Evolutionary conservation across 148 eudicot species (phyloP), one percentile per base, ranked within the genome.

Genomic region (Agrostemma githago): DNA sequence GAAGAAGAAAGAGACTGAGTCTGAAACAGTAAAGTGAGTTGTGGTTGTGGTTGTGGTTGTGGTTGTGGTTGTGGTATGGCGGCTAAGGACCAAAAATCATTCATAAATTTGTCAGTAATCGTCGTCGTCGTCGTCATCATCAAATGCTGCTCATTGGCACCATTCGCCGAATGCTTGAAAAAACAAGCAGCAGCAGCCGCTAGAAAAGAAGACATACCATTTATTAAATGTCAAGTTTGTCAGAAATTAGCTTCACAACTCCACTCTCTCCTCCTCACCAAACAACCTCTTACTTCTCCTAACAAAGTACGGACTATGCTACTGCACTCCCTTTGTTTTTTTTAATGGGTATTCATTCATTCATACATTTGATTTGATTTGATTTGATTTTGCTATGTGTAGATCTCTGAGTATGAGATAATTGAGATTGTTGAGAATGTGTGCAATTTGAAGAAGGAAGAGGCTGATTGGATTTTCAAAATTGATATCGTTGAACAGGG

Each of bases 391-490:
- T 73, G 62, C 64, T 41, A 5, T 38, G 72, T 8, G 72, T 84
- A 94, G 98, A 82, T 90, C 56, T 89, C 92, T 12, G 98, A 94
- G 87, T 94, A 80, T 84, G 81, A 92, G 79, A 84, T 94, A 20
- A 94, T 94, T 41, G 98, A 94, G 74, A 86, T 92, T 68, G 81
- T 93, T 74, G 98, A 94, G 86, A 94, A 94, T 82, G 76, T 88
- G 3, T 94, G 98, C 56, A 90, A 92, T 81, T 82, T 94, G 86
- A 94, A 94, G 90, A 94, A 94, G 90, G 86, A 86, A 75, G 98
- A 94, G 87, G 92, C 92, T 75, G 97, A 94, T 84, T 94, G 98
- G 97, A 86, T 94, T 72, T 83, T 94, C 39, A 94, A 92, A 74
- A 88, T 94, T 75, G 98, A 94, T 65, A 88, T 94, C 69, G 93